phyloP scores from a whole-genome alignment of 2,329 filamentous ascomycete species.

The Tolypocladium tundrense region DNA sequence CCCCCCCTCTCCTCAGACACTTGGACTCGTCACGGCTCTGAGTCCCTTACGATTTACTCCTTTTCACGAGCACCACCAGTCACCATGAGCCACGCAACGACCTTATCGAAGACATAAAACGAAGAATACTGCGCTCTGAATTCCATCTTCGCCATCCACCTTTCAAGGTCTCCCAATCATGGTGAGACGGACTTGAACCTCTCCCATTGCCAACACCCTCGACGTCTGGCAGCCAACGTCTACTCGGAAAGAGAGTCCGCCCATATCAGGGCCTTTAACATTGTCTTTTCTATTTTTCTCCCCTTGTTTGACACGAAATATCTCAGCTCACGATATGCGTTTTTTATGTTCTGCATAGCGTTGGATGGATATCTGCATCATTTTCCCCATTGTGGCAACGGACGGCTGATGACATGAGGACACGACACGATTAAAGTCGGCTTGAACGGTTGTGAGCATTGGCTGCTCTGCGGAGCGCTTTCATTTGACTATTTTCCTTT shows the following conservation, averaged over 20 bases:
- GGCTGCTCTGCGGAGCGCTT: not conserved
- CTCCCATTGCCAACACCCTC: not conserved
- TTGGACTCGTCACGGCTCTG: not conserved
- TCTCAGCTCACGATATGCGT: not conserved
- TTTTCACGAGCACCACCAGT: not conserved
- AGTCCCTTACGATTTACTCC: not conserved
- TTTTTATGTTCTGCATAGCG: not conserved
- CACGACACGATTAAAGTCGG: not conserved
- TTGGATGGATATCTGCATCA: not conserved
- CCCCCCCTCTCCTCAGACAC: not conserved
- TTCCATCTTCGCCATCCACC: not conserved
- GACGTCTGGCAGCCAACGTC: not conserved
- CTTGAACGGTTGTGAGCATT: not conserved
- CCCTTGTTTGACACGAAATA: not conserved
- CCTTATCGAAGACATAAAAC: conserved; percentile 19
- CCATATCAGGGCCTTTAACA: not conserved
- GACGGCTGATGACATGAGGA: not conserved
- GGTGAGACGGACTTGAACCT: not conserved
- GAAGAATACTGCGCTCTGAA: conserved; percentile 11
- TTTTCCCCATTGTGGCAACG: not conserved
- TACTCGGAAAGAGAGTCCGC: not conserved
- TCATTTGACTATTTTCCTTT: not conserved
- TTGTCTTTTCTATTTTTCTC: not conserved
- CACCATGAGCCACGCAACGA: conserved; percentile 9
- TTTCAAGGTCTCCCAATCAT: not conserved